Percentiles rank a stretch among this genome's conserved stretches.
These are phyloP conservation scores for Pseudopithomyces chartarum DNA, from an alignment of 2,329 filamentous ascomycete species.

Conservation along the genomic window DNA sequence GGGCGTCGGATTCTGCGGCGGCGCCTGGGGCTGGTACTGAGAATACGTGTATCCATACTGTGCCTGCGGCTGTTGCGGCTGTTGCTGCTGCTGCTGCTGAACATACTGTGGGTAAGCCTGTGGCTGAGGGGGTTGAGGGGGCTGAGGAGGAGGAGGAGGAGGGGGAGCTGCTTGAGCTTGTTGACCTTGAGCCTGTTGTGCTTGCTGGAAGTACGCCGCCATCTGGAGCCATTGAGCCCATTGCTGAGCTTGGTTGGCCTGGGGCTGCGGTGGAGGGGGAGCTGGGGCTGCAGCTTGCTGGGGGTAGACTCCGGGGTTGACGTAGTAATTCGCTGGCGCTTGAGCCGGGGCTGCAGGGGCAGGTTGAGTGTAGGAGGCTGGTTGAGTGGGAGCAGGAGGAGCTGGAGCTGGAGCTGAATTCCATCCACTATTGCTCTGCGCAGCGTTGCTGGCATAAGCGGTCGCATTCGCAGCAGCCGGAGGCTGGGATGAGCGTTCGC, in stretches of 20 bases:
- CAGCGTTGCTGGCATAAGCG: slow-evolving; percentile 17
- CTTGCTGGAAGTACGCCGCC: slow-evolving; percentile 24
- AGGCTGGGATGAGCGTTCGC: slow-evolving; percentile 22
- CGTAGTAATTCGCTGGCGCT: slow-evolving; percentile 37
- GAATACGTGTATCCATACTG: slow-evolving; percentile 33
- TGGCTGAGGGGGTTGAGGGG: slow-evolving; percentile 17
- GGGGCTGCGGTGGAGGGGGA: slow-evolving; percentile 14
- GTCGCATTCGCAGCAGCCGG: slow-evolving; percentile 18
- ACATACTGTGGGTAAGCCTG: slow-evolving; percentile 22
- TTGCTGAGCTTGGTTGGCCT: slow-evolving; percentile 13
- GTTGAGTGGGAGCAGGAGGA: slow-evolving; percentile 21
- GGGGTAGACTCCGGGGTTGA: slow-evolving; percentile 39
- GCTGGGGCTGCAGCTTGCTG: slow-evolving; percentile 16
- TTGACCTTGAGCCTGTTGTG: slow-evolving; percentile 16
- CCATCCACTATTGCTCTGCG: slow-evolving; percentile 9
- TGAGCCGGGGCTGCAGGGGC: slow-evolving; percentile 16
- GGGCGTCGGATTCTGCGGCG: slow-evolving; percentile 26
- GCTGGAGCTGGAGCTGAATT: slow-evolving; percentile 20
- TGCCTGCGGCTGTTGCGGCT: slow-evolving; percentile 21
- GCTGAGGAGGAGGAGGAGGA: slow-evolving; percentile 21
- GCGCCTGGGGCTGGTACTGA: slow-evolving; percentile 7
- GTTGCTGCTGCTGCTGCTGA: slow-evolving; percentile 16
- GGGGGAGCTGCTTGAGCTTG: slow-evolving; percentile 15
- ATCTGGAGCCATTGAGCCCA: slow-evolving; percentile 22
- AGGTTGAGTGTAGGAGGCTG: slow-evolving; percentile 19